Base-by-base conservation (phyloP, 1,139 yeast species). In the Taphrina pruni region DNA sequence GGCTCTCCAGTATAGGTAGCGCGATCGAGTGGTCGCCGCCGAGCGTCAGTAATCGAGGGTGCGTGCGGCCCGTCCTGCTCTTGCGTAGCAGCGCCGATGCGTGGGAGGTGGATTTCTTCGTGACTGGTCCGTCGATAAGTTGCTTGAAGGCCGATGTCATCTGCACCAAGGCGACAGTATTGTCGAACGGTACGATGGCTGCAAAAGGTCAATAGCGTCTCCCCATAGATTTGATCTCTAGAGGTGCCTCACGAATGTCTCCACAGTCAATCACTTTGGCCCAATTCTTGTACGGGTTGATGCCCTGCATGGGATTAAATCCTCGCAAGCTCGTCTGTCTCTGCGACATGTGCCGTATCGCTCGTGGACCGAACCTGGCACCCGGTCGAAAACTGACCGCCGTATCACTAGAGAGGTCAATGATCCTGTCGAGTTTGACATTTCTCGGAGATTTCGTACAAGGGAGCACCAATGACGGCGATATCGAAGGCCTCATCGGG, bases 1-100 rank as follows among this genome's bases (percentile, higher is more conserved):
- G 80, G 0, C 90, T 87, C 71, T 94, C 81, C 69, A 89, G 78
- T 72, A 87, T 89, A 1, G 94, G 93, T 70, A 89, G 81, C 56
- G 88, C 81, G 35, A 88, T 84, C 0, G 91, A 86, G 77, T 89
- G 95, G 76, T 89, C 95, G 57, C 94, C 95, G 14, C 95, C 95
- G 56, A 89, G 80, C 0, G 89, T 87, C 45, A 89, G 83, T n/a
- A 69, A 52, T 7, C 69, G 70, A 11, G 71, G 70, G 14, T 60
- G 51, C n/a, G 60, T 60, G 38, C 45, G 48, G 12, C 70, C 70
- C 11, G 69, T 52, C 48, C 54, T 67, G 12, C 67, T 41, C 17
- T 65, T 32, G 48, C 72, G 56, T 7, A 41, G 35, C 12, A 56
- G 55, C 7, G 50, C 39, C 17, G 60, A 46, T 2, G 43, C 61